Evolutionary conservation across 305 asterid genomes (phyloP).

Genomic region (Fraxinus dipetala): DNA sequence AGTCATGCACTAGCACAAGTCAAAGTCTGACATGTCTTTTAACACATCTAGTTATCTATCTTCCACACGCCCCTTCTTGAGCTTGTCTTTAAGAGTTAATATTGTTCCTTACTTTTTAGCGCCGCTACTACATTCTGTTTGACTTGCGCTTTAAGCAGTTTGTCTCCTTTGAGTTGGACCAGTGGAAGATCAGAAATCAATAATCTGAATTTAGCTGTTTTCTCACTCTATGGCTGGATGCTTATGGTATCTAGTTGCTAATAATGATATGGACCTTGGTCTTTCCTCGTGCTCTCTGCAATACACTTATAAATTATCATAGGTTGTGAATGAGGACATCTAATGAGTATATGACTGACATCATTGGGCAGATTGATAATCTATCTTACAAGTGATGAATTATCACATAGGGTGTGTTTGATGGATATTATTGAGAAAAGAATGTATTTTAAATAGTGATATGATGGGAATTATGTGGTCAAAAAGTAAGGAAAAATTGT

Average conservation of each 20-base stretch:
- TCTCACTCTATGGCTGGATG: not conserved
- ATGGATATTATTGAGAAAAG: too few relatives aligned
- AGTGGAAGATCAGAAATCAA: slow-evolving; percentile 1
- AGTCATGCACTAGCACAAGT: not conserved
- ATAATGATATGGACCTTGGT: not conserved
- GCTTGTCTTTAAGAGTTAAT: not conserved
- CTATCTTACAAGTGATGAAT: not conserved
- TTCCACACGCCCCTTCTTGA: not conserved
- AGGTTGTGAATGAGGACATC: not conserved
- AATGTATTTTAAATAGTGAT: too few relatives aligned
- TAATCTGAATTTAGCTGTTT: not conserved
- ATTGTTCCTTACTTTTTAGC: not conserved
- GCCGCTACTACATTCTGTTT: not conserved
- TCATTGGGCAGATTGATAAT: not conserved
- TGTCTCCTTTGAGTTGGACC: not conserved
- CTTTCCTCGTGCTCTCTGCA: not conserved
- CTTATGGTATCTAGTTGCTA: not conserved
- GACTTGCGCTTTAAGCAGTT: not conserved
- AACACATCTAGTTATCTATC: not conserved
- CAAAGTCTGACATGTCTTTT: not conserved
- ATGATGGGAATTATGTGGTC: too few relatives aligned
- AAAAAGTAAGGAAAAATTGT: too few relatives aligned
- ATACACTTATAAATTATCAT: not conserved
- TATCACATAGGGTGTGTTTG: not conserved
- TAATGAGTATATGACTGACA: not conserved